Conservation (phyloP, 1,139 yeast species). For the Williopsis jadinii region DNA sequence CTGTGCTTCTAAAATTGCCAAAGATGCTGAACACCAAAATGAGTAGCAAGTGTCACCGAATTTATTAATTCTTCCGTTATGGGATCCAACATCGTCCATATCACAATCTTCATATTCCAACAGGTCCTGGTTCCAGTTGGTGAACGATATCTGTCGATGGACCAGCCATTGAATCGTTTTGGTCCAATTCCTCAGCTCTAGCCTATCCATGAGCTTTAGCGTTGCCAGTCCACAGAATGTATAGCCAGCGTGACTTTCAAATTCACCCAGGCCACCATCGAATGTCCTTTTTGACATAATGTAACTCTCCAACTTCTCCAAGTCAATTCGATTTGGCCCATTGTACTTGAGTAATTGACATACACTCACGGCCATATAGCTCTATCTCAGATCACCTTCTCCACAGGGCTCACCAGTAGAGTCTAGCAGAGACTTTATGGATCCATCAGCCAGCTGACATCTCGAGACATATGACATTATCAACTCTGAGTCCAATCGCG, state of each 20-base stretch:
- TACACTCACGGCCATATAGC: conserved; percentile 68
- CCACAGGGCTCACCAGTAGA: conserved; percentile 41
- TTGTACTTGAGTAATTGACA: conserved; percentile 41
- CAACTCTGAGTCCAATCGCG: conserved; percentile 35
- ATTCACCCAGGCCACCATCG: conserved; percentile 67
- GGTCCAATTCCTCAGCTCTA: conserved; percentile 25
- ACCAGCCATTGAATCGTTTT: conserved; percentile 51
- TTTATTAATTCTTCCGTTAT: conserved; percentile 85
- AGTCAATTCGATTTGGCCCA: conserved; percentile 35
- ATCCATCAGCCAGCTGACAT: conserved; percentile 56
- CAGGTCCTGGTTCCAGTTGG: conserved; percentile 20
- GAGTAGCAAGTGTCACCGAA: conserved; percentile 86
- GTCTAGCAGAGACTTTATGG: conserved; percentile 45
- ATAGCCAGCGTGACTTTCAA: conserved; percentile 83
- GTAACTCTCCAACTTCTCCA: conserved; percentile 31
- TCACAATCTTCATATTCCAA: conserved; percentile 20
- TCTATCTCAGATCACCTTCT: conserved; percentile 65
- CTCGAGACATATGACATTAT: conserved; percentile 42
- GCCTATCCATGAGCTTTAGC: conserved; percentile 38
- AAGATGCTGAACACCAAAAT: conserved; percentile 76
- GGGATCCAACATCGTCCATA: conserved; percentile 54
- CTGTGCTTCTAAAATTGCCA: conserved; percentile 34
- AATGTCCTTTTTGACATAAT: conserved; percentile 38
- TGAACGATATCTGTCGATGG: conserved; percentile 49
- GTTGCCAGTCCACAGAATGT: conserved; percentile 81